Base-by-base conservation (phyloP, 2,329 filamentous ascomycete species). In the Endothia cerciana region DNA sequence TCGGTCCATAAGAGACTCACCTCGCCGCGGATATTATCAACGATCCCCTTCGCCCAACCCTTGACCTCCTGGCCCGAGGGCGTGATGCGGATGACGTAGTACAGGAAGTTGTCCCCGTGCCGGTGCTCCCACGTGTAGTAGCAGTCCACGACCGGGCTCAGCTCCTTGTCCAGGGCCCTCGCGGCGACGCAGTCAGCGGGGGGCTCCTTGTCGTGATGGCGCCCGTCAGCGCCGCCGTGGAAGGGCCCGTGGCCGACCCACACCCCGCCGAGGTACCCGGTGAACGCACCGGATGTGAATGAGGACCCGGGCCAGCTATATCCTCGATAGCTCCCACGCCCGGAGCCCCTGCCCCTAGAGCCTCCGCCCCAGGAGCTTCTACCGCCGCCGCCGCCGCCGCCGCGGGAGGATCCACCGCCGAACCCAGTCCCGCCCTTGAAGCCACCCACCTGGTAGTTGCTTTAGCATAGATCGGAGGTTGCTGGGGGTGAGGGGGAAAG, bases 121-220 rank as follows among this genome's bases (percentile, higher is more conserved):
- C 61, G 57, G 61, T 58, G 61, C 30, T 49, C 61, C 41, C 61
- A 57, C 13, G 61, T 57, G 51, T 63, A 63, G 51, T 47, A 63
- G 51, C 61, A 63, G 61, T 63, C 61, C 30, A 58, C 61, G 40
- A 22, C 47, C n/a, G 61, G 61, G 51, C 45, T 47, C 7, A 63
- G 61, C 61, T 63, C 51, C 11, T 63, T 38, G 51, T 47, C 47
- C 51, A 63, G 19, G 13, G 51, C 40, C 40, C 45, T 63, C 5
- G 40, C 61, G 40, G 57, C 61, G 40, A 58, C 3, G 28, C 61
- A 63, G 40, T 63, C 63, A 36, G 25, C 38, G 17, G 58, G 63
- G 17, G 56, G 45, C 40, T 2, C 22, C 38, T 55, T 19, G 10
- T 4, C 1, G 57, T 17, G 4, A 6, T 60, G 15, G 8, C 28